Conservation (phyloP, 2,329 filamentous ascomycete species). For the Cyphellophora attinorum region DNA sequence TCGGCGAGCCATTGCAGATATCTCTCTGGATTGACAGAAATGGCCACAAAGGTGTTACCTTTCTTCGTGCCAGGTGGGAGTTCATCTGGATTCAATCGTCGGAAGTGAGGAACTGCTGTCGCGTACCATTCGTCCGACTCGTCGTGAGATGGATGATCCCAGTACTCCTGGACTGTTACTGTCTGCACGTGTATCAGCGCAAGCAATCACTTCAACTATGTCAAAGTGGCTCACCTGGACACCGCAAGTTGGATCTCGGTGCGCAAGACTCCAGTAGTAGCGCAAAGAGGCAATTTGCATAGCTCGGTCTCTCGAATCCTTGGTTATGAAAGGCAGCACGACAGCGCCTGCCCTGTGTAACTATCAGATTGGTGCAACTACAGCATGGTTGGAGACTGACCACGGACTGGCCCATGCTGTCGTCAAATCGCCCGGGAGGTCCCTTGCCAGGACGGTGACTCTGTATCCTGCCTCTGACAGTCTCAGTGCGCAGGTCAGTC, state of each 20-base stretch:
- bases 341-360: slow-evolving; percentile 1
- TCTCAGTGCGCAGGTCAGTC: slow-evolving; percentile 9
- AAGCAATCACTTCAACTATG: no score
- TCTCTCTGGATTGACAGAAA: slow-evolving; percentile 6
- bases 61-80: slow-evolving; percentile 4
- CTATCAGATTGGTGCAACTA: neutral
- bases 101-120: slow-evolving; percentile 8
- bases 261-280: slow-evolving; percentile 17
- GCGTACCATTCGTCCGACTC: slow-evolving; percentile 18
- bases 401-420: slow-evolving; percentile 19
- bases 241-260: slow-evolving; percentile 17
- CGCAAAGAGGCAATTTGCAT: slow-evolving; percentile 11
- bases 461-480: slow-evolving; percentile 13
- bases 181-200: neutral
- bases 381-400: slow-evolving; percentile 5
- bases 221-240: slow-evolving; percentile 1
- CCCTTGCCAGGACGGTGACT: slow-evolving; percentile 16
- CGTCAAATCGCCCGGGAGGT: slow-evolving; percentile 14
- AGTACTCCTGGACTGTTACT: neutral
- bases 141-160: slow-evolving; percentile 3
- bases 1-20: slow-evolving; percentile 9
- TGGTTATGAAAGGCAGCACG: neutral
- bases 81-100: neutral
- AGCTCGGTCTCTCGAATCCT: neutral
- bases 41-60: slow-evolving; percentile 9